Percentiles rank a stretch among this genome's conserved stretches.
Conservation (phyloP, 495 filamentous ascomycete genomes). For the Talaromyces liani region DNA sequence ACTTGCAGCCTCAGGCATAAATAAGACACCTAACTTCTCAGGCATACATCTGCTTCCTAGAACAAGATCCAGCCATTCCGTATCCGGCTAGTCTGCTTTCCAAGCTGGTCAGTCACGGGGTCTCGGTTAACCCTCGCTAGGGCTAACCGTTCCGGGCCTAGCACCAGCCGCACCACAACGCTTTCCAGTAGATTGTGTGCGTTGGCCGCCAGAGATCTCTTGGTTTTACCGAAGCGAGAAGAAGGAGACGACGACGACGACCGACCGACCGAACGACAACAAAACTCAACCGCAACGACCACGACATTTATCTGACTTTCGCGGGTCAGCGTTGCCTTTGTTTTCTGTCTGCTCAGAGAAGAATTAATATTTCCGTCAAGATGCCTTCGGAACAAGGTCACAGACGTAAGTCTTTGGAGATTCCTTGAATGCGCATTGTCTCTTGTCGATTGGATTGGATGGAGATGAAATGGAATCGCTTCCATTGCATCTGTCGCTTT, state of each 20-base stretch:
- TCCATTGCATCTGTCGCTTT: not conserved
- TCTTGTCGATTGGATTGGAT: not conserved
- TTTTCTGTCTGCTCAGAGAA: slow-evolving; percentile 41
- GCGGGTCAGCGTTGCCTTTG: slow-evolving; percentile 35
- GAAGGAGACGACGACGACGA: slow-evolving; percentile 3
- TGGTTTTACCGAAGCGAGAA: slow-evolving; percentile 27
- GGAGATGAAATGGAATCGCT: slow-evolving; percentile 10
- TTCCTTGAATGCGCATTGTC: not conserved
- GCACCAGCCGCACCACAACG: slow-evolving; percentile 28
- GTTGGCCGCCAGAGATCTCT: slow-evolving; percentile 17
- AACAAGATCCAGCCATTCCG: not conserved
- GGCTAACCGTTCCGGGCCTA: slow-evolving; percentile 28
- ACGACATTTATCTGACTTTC: slow-evolving; percentile 28
- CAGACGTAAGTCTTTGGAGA: slow-evolving; percentile 60
- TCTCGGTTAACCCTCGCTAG: slow-evolving; percentile 31
- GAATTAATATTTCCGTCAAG: slow-evolving; percentile 40
- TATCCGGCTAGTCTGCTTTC: not conserved
- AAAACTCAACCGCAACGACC: slow-evolving; percentile 40
- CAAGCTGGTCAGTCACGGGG: slow-evolving; percentile 25
- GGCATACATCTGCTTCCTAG: not conserved
- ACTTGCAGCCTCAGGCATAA: not conserved
- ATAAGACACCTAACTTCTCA: not conserved
- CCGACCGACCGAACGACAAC: slow-evolving; percentile 38
- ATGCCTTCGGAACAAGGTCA: slow-evolving; percentile 81
- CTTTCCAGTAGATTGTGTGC: slow-evolving; percentile 40